A percentile compares a stretch with the other conserved stretches of the same genome.
phyloP scores from a whole-genome alignment of 2,329 filamentous ascomycete genomes.

The Gyromitra esculenta region DNA sequence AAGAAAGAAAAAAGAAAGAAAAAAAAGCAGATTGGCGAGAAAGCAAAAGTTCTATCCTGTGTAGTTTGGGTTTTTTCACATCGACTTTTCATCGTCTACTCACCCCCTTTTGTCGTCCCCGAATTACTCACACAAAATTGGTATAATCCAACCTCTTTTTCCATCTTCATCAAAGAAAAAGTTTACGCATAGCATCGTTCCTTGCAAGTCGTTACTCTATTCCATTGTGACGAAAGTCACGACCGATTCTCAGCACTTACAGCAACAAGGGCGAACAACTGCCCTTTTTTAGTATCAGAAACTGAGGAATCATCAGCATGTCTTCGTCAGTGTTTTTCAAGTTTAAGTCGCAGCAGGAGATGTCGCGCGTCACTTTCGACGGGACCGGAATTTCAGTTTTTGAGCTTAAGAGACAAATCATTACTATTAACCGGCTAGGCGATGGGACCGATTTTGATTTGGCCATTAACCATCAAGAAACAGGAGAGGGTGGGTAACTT shows the following conservation, averaged over 20 bases:
- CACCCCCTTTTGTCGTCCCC: slow-evolving; percentile 40
- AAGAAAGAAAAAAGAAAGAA: slow-evolving; percentile 59
- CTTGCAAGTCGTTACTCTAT: slow-evolving; percentile 47
- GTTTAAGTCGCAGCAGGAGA: slow-evolving; percentile 98
- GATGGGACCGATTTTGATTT: slow-evolving; percentile 97
- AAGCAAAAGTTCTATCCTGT: slow-evolving; percentile 50
- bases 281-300: slow-evolving; percentile 45
- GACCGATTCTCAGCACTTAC: slow-evolving; percentile 39
- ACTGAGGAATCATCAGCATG: slow-evolving; percentile 69
- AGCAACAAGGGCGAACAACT: slow-evolving; percentile 29
- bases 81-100: slow-evolving; percentile 46
- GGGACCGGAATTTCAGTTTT: slow-evolving; percentile 98
- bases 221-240: slow-evolving; percentile 53
- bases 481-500: slow-evolving; percentile 71
- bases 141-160: slow-evolving; percentile 54
- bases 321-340: slow-evolving; percentile 99
- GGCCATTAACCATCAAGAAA: slow-evolving; percentile 91
- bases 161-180: slow-evolving; percentile 51
- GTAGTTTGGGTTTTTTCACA: slow-evolving; percentile 43
- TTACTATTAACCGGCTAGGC: slow-evolving; percentile 89
- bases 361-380: slow-evolving; percentile 93
- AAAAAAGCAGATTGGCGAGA: slow-evolving; percentile 54
- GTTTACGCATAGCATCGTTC: slow-evolving; percentile 50
- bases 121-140: slow-evolving; percentile 48
- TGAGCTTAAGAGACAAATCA: slow-evolving; percentile 98